Evolutionary conservation across 352 stramenopile genomes (phyloP), one percentile per base, ranked within the genome.

Genomic region (Phytophthora multivora): DNA sequence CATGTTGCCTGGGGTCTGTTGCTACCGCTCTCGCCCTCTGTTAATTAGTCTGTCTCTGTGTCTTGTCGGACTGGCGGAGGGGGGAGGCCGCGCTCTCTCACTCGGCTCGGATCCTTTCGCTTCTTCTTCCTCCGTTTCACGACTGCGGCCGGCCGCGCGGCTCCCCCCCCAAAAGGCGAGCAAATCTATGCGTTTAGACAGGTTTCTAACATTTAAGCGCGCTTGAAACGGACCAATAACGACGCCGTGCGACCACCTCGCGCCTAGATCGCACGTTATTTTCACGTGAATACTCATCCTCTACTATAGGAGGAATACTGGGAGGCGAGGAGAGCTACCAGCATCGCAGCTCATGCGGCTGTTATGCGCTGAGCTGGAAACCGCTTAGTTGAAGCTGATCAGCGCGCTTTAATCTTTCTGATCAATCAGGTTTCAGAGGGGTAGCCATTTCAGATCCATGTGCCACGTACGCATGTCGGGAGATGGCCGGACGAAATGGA

Each of bases 81-180:
- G 40, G 40, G 53, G 42, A 63, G 42, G 54, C 31, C 46, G 41
- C 52, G 40, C 39, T 35, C 58, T 73, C 54, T 47, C 65, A 56
- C 59, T 56, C 39, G 31, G 6, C 35, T 62, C 36, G 36, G 65
- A 70, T 77, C 55, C 59, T 66, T 56, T 80, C 61, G 59, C 73
- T 79, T 69, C 68, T 79, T 69, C 68, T 74, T 71, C 58, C 68
- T 81, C 80, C 70, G 80, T 88, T 90, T 91, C 80, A 86, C 80
- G 80, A 88, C 77, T 91, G 83, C 63, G 80, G 59, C 55, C 25
- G 47, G 67, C 55, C 42, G 48, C 33, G 43, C 63, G 70, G 60
- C 28, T 56, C 42, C 39, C 51, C 21, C 46, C 31, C 35, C 46
- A 75, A 67, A 55, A 41, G 41, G 43, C 51, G 48, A 53, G 51